Conservation (phyloP, 2,329 filamentous ascomycete genomes). For the Colletotrichum karsti region DNA sequence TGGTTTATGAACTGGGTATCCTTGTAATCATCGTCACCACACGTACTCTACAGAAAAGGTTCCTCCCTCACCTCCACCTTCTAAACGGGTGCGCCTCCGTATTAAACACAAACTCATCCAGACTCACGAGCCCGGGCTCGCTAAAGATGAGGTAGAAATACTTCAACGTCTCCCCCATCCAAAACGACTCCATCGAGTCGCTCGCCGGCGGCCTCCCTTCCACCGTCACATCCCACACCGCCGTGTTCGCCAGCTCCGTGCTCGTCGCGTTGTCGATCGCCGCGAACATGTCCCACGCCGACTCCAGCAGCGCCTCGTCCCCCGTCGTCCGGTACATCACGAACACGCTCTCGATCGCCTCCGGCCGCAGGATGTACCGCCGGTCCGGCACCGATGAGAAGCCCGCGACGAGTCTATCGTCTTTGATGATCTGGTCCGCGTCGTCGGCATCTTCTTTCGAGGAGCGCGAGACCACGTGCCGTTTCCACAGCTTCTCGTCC, state of each 20-base stretch:
- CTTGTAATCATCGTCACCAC: too few relatives aligned
- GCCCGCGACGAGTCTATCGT: conserved; percentile 35
- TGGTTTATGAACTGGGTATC: too few relatives aligned
- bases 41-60: too few relatives aligned
- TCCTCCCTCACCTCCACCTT: not conserved
- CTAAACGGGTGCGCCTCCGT: conserved; percentile 44
- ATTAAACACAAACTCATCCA: conserved; percentile 66
- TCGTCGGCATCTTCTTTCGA: conserved; percentile 36
- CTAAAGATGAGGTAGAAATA: conserved; percentile 59
- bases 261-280: conserved; percentile 59
- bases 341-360: conserved; percentile 74
- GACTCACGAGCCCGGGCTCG: conserved; percentile 59
- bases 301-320: conserved; percentile 60
- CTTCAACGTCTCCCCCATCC: conserved; percentile 41
- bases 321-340: conserved; percentile 72
- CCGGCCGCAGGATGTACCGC: conserved; percentile 66
- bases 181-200: conserved; percentile 68
- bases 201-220: conserved; percentile 44
- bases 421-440: conserved; percentile 36
- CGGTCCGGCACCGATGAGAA: conserved; percentile 37
- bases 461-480: conserved; percentile 33
- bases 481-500: conserved; percentile 43
- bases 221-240: conserved; percentile 57
- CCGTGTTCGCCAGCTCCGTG: conserved; percentile 61
- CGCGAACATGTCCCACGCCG: conserved; percentile 71